phyloP scores from a whole-genome alignment of 1,284 basidiomycete species.

The Irpex sp. region DNA sequence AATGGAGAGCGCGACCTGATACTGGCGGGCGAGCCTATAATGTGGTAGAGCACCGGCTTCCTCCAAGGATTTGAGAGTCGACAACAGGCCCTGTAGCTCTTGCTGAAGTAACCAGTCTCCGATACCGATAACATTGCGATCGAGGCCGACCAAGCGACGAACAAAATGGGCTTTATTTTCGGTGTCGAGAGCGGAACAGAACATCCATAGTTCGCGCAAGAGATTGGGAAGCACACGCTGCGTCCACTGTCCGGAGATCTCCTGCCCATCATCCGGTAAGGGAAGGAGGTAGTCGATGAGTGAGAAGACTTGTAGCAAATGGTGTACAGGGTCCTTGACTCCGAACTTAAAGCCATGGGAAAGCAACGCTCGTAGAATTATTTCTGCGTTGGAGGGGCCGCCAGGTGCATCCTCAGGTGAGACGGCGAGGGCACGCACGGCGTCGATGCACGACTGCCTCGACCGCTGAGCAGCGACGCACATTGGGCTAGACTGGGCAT shows the following conservation, averaged over 20 bases:
- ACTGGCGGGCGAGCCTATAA: conserved; percentile 24
- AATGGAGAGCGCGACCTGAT: conserved; percentile 37
- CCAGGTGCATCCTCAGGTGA: conserved; percentile 30
- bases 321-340: conserved; percentile 49
- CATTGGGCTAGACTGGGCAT: conserved; percentile 33
- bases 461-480: conserved; percentile 37
- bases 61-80: conserved; percentile 33
- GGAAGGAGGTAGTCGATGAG: conserved; percentile 57
- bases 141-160: conserved; percentile 48
- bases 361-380: conserved; percentile 51
- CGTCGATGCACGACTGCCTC: conserved; percentile 44
- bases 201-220: conserved; percentile 46
- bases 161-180: conserved; percentile 50
- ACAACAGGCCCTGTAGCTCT: conserved; percentile 45
- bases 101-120: conserved; percentile 67
- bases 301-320: conserved; percentile 47
- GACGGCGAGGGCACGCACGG: conserved; percentile 38
- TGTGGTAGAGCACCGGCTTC: conserved; percentile 24
- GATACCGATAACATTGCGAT: conserved; percentile 50
- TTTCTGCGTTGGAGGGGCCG: conserved; percentile 33
- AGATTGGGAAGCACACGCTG: conserved; percentile 49
- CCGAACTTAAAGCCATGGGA: conserved; percentile 35
- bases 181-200: conserved; percentile 51
- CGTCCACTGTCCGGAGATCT: conserved; percentile 40
- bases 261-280: conserved; percentile 21